Evolutionary conservation across 805 yeast genomes (phyloP).

Genomic region (Jamesozyma gamospora): DNA sequence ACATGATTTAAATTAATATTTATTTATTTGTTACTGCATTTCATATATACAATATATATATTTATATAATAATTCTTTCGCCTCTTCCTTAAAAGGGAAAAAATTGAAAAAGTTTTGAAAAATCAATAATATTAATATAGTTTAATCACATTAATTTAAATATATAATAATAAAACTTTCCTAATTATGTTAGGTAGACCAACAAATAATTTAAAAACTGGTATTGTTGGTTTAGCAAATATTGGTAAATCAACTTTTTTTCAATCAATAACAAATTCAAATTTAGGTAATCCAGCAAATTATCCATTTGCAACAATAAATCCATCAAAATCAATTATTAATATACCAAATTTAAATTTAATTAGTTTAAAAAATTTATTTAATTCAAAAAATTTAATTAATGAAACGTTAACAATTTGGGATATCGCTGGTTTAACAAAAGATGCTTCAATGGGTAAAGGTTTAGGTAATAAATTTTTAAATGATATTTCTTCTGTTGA

Average conservation of each 20-base stretch:
- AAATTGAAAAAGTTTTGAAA: not conserved
- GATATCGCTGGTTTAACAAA: constrained; percentile 79
- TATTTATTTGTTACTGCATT: not conserved
- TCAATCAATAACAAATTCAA: constrained; percentile 91
- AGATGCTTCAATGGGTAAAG: constrained; percentile 79
- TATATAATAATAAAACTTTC: not conserved
- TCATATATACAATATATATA: no score
- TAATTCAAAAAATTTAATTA: constrained; percentile 51
- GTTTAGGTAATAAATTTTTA: constrained; percentile 72
- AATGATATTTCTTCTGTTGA: constrained; percentile 72
- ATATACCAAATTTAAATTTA: constrained; percentile 57
- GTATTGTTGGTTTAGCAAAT: constrained; percentile 90
- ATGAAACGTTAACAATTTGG: constrained; percentile 58
- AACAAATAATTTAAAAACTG: constrained; percentile 60
- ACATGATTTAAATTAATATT: constrained; percentile 33
- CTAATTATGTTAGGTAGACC: constrained; percentile 54
- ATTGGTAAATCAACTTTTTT: constrained; percentile 96
- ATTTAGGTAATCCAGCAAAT: constrained; percentile 93
- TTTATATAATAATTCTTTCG: no score
- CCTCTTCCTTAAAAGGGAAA: not conserved
- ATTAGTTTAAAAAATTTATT: constrained; percentile 46
- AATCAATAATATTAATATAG: not conserved
- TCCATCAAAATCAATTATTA: constrained; percentile 67
- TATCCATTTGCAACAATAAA: constrained; percentile 92
- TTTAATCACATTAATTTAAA: not conserved